A percentile compares a stretch with the other conserved stretches of the same genome.
Conservation (phyloP, 306 rosid species). For the Echinosophora koreensis region DNA sequence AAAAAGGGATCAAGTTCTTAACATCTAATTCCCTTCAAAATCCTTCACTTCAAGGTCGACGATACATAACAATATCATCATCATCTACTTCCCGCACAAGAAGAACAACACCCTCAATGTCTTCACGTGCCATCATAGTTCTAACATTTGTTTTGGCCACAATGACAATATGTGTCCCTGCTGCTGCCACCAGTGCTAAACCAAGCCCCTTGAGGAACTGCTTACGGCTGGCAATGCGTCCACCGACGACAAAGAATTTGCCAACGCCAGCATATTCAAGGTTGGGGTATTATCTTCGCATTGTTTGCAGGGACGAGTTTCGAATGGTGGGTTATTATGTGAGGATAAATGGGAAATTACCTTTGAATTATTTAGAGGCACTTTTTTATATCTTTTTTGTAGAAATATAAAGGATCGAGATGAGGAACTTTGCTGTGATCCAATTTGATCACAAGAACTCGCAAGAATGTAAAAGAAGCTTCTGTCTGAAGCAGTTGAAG, state of each 20-base stretch:
- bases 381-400: slow-evolving; percentile 40
- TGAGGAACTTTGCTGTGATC: no score
- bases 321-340: neutral
- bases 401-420: no score
- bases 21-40: neutral
- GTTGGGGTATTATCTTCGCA: no score
- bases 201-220: slow-evolving; percentile 28
- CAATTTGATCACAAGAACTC: no score
- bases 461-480: no score
- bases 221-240: neutral
- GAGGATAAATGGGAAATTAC: neutral
- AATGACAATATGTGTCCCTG: neutral
- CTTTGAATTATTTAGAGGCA: slow-evolving; percentile 12
- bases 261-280: no score
- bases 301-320: slow-evolving; percentile 36
- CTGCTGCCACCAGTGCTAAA: no score
- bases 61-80: neutral
- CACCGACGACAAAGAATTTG: no score
- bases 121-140: neutral
- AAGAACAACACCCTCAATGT: slow-evolving; percentile 10
- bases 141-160: neutral
- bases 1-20: neutral
- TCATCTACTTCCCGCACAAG: neutral
- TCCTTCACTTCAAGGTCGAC: neutral
- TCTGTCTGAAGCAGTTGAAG: no score